These are phyloP conservation scores for Naganishia antarctica DNA, from an alignment of 768 basidiomycete genomes.

Conservation along the genomic window DNA sequence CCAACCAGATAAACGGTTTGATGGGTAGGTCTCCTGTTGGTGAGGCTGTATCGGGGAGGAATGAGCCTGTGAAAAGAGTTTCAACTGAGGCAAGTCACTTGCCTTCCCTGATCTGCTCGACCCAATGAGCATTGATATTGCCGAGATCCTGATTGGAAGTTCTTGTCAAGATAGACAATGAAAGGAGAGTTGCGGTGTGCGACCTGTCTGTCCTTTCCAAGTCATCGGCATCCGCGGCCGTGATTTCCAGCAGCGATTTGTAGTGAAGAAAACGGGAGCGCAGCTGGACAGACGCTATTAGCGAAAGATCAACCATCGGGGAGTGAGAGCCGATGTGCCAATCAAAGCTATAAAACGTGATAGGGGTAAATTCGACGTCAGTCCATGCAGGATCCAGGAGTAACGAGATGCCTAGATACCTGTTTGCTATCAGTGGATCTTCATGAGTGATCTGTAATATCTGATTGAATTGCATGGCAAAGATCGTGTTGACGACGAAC, in stretches of 20 bases:
- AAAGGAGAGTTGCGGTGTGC: conserved; percentile 19
- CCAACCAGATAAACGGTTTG: conserved; percentile 34
- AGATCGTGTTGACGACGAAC: conserved; percentile 36
- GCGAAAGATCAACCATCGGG: conserved; percentile 24
- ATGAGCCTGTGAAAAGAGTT: no score
- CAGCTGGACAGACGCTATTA: conserved; percentile 32
- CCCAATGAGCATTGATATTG: conserved; percentile 32
- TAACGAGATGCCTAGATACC: conserved; percentile 17
- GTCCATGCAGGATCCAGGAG: no score
- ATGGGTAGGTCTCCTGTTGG: conserved; percentile 10
- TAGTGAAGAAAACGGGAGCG: conserved; percentile 34
- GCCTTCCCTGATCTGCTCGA: conserved; percentile 33
- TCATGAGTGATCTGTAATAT: conserved; percentile 33
- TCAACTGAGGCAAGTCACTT: conserved; percentile 22
- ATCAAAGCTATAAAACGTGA: conserved; percentile 28
- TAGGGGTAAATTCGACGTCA: no score
- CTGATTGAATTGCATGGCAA: conserved; percentile 35
- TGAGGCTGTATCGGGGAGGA: not conserved
- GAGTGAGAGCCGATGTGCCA: conserved; percentile 31
- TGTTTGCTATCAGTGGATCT: conserved; percentile 30
- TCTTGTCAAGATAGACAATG: conserved; percentile 32
- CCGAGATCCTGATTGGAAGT: conserved; percentile 36
- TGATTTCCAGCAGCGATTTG: conserved; percentile 30
- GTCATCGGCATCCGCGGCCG: conserved; percentile 25
- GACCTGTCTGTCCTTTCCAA: conserved; percentile 19